These are phyloP conservation scores for Teratosphaeria viscida DNA, from an alignment of 2,329 filamentous ascomycete species.

Conservation along the genomic window DNA sequence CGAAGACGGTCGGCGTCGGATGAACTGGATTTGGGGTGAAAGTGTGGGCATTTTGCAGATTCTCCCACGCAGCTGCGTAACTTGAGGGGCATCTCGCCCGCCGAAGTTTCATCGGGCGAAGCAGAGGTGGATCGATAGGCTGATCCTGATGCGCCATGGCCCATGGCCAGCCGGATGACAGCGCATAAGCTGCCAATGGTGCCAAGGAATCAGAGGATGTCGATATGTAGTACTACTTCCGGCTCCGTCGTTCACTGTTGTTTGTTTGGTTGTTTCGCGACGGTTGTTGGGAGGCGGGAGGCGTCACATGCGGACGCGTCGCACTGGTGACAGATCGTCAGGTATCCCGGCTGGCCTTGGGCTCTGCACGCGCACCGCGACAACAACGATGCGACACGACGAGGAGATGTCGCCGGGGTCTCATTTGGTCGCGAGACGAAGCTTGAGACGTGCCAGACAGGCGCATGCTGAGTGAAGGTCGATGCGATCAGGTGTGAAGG, in stretches of 20 bases:
- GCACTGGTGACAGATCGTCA: not conserved
- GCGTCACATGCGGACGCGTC: not conserved
- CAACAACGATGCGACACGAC: not conserved
- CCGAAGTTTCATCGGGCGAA: constrained; percentile 1
- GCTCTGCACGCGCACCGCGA: not conserved
- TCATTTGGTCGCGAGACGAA: not conserved
- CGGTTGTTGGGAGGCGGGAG: not conserved
- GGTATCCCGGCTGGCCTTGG: not conserved
- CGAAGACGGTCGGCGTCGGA: not conserved
- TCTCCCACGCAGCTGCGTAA: not conserved
- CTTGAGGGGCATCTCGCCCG: not conserved
- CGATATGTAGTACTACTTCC: not conserved
- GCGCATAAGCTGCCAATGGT: not conserved
- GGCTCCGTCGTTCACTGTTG: not conserved
- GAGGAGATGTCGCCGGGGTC: not conserved
- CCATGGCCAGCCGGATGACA: not conserved
- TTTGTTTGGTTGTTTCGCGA: not conserved
- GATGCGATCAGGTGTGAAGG: not conserved
- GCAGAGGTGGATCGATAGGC: not conserved
- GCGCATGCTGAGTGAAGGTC: not conserved
- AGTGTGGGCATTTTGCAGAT: not conserved
- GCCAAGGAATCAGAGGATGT: not conserved
- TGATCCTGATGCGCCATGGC: not conserved
- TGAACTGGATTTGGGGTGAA: not conserved
- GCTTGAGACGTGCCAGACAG: not conserved